Conservation (phyloP, 495 filamentous ascomycete species). For the Sordaria brevicollis region DNA sequence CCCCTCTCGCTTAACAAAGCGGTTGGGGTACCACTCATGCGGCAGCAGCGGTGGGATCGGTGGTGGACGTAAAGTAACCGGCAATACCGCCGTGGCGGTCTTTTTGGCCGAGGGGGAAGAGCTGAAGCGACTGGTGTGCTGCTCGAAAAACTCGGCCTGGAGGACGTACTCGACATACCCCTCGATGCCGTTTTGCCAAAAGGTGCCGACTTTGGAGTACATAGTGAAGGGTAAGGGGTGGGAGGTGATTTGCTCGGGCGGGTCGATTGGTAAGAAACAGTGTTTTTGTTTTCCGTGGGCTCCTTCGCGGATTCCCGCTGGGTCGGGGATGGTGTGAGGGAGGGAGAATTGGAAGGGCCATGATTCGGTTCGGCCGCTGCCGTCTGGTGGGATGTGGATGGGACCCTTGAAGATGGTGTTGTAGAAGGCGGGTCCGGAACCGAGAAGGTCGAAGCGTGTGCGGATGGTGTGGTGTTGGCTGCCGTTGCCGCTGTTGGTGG, state of each 20-base stretch:
- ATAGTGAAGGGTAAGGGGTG: not conserved
- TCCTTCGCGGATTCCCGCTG: not conserved
- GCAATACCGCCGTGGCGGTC: not conserved
- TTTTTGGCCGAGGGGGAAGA: not conserved
- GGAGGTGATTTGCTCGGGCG: not conserved
- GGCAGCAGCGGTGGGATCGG: not conserved
- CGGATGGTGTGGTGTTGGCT: not conserved
- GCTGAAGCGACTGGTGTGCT: not conserved
- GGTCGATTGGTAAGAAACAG: not conserved
- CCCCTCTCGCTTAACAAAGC: not conserved
- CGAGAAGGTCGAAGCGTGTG: not conserved
- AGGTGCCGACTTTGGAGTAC: not conserved
- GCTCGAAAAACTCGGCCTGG: not conserved
- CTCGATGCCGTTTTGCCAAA: not conserved
- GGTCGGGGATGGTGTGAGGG: not conserved
- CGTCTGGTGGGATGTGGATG: not conserved
- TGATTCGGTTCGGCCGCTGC: not conserved
- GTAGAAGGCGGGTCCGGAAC: not conserved
- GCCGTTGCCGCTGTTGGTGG: not conserved
- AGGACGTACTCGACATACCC: not conserved
- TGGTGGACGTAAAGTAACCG: not conserved
- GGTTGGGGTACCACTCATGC: not conserved
- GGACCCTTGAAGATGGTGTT: not conserved
- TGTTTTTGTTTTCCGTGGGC: not conserved
- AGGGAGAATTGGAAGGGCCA: not conserved